Base-by-base conservation (phyloP, 768 basidiomycete genomes). In the Chalciporus sphaerocephalus region DNA sequence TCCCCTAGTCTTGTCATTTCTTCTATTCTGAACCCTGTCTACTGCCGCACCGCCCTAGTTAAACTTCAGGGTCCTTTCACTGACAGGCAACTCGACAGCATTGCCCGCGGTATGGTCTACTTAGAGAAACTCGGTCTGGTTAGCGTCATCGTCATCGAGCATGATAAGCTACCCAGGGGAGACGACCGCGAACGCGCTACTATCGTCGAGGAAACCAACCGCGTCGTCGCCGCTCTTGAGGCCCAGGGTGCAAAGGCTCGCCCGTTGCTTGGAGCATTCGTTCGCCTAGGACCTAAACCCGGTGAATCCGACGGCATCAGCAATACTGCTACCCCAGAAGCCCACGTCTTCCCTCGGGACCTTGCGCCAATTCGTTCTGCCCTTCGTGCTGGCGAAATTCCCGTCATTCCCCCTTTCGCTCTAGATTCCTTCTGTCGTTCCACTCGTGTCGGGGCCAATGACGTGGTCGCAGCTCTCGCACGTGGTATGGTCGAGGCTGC, bases 41-140 rank as follows among this genome's bases (percentile, higher is more conserved):
- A 81, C 46, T 78, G 83, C 35, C 85, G 91, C 42, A 95, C 96
- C 1, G 92, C 94, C 5, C 81, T 99, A 13, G 94, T 99, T 56
- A 98, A 98, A 69, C 72, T 98, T 2, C 96, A 98, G 65, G 92
- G 94, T 9, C 96, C 96, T 2, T 98, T 98, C 62, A 87, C 82
- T 9, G 87, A 95, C 66, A 76, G 83, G 7, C 96, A 97, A 58
- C 80, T 98, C 47, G 90, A 95, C 53, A 94, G 93, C 63, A 91
- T 99, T 54, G 83, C 87, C 32, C 80, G 86, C 32, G 96, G 96
- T 42, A 80, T 99, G 72, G 89, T 94, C 32, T 93, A 96, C 64
- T 80, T 99, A 38, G 90, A 95, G 65, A 95, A 94, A 61, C 84
- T 98, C 15, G 96, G 96, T 2, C 76, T 99, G 16, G 89, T 97